Percentiles rank a stretch among this genome's conserved stretches.
Conservation (phyloP, 495 filamentous ascomycete species). For the Daldinia grandis region DNA sequence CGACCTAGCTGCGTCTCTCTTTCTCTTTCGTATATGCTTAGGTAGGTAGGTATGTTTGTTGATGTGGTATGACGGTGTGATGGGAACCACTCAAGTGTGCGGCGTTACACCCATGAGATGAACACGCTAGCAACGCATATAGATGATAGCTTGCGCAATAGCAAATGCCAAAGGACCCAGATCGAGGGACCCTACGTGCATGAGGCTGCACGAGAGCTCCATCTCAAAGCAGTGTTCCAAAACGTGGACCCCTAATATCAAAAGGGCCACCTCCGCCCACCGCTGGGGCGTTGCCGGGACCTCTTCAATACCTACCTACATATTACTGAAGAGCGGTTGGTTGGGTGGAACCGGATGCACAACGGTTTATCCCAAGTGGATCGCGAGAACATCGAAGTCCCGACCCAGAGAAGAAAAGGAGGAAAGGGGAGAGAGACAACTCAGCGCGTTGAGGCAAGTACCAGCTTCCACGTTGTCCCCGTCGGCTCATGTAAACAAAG, state of each 20-base stretch:
- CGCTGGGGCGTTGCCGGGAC: neutral
- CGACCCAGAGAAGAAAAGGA: neutral
- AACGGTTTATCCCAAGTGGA: constrained; percentile 3
- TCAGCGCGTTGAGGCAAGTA: neutral
- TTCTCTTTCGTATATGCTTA: constrained; percentile 27
- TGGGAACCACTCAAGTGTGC: constrained; percentile 1
- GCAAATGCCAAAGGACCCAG: neutral
- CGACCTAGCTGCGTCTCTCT: neutral
- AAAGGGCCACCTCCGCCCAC: neutral
- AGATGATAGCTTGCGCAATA: neutral
- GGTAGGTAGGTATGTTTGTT: neutral
- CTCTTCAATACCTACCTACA: neutral
- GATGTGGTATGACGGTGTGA: constrained; percentile 21
- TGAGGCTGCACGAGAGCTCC: constrained; percentile 9
- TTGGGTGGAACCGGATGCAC: neutral
- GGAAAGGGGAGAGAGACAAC: neutral
- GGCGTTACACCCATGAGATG: constrained; percentile 3
- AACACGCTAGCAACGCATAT: constrained; percentile 1
- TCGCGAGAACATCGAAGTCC: neutral
- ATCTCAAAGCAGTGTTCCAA: neutral
- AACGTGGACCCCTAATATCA: constrained; percentile 20
- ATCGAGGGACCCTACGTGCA: constrained; percentile 23
- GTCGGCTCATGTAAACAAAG: neutral
- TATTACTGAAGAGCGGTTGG: neutral
- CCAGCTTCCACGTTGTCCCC: neutral